phyloP scores from a whole-genome alignment of 2,329 filamentous ascomycete species.

The Stagonosporopsis chrysanthemi region DNA sequence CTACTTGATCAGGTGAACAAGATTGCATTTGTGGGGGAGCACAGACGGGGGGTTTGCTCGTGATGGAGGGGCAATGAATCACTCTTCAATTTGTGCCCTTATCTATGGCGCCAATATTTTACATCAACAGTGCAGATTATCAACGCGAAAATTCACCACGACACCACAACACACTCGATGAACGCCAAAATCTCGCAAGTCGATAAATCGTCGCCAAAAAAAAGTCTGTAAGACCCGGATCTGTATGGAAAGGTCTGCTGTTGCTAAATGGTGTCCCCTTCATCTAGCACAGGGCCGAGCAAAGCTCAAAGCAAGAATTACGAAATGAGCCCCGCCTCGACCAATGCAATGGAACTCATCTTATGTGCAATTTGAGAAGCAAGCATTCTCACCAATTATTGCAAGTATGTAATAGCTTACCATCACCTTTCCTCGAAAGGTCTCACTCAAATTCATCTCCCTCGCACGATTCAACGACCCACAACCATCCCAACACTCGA shows the following conservation, averaged over 20 bases:
- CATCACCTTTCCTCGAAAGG: no score
- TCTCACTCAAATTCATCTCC: no score
- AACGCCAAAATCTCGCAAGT: not conserved
- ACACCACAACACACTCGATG: not conserved
- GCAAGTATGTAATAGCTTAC: no score
- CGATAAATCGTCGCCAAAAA: not conserved
- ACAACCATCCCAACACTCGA: no score
- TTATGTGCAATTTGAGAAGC: no score
- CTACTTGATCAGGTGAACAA: slow-evolving; percentile 35
- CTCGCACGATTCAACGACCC: no score
- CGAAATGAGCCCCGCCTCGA: no score
- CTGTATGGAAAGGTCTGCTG: not conserved
- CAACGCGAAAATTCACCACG: not conserved
- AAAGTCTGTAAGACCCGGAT: not conserved
- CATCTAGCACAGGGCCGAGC: not conserved
- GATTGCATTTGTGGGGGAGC: slow-evolving; percentile 34
- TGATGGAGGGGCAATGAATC: not conserved
- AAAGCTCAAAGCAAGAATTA: not conserved
- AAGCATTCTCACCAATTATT: no score
- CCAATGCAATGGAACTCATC: no score
- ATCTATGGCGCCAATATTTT: no score
- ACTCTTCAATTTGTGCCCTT: no score
- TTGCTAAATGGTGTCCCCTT: not conserved
- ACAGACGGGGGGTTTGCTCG: slow-evolving; percentile 3
- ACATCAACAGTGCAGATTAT: not conserved